phyloP scores from a whole-genome alignment of 225 moss, liverwort and hornwort genomes.

The Physcomitrellopsis africana region DNA sequence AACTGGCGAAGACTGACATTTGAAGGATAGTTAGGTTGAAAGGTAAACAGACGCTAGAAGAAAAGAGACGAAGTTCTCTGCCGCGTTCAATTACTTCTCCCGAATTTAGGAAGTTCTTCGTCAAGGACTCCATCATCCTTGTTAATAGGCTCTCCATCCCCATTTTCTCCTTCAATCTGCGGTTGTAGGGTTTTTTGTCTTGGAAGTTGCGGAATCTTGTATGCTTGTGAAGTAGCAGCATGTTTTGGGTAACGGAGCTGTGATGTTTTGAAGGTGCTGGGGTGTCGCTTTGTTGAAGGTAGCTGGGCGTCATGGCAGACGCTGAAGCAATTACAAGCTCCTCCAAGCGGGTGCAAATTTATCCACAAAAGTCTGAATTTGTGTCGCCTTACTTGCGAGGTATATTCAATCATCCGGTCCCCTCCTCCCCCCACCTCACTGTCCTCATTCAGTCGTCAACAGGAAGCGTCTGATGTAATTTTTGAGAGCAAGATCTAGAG shows the following conservation, averaged over 20 bases:
- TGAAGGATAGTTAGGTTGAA: background rate
- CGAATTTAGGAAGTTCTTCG: too few species aligned
- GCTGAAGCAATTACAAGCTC: background rate
- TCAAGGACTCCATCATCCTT: too few species aligned
- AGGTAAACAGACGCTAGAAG: background rate
- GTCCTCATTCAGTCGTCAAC: background rate
- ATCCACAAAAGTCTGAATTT: conserved; percentile 46
- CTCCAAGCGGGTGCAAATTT: conserved; percentile 42
- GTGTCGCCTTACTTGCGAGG: conserved; percentile 51
- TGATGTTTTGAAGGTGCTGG: background rate
- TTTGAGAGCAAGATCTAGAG: background rate
- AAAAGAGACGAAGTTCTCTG: conserved; percentile 8
- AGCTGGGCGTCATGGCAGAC: background rate
- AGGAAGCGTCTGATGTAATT: background rate
- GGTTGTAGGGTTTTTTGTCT: too few species aligned
- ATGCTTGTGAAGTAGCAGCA: too few species aligned
- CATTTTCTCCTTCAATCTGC: background rate
- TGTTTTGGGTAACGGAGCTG: too few species aligned
- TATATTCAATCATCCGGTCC: background rate
- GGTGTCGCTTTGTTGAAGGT: conserved; percentile 9
- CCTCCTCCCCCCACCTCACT: background rate
- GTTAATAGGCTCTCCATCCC: too few species aligned
- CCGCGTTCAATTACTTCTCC: background rate
- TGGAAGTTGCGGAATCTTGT: too few species aligned
- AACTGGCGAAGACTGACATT: background rate